phyloP scores from a whole-genome alignment of 169 alveolate genomes.

The Cryptosporidium viatorum region DNA sequence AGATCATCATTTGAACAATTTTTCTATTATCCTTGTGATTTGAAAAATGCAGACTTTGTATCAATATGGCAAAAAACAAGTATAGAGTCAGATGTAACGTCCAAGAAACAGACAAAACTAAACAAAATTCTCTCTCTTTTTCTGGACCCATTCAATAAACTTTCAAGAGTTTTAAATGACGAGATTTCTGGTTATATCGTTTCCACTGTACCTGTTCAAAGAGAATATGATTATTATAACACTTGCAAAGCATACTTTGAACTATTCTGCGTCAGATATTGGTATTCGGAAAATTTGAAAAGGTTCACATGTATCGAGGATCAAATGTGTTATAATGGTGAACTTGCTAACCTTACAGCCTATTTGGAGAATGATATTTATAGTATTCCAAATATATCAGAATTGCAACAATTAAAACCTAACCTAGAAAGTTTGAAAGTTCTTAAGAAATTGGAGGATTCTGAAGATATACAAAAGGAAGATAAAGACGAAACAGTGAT shows the following conservation, averaged over 20 bases:
- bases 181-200: slow-evolving; percentile 35
- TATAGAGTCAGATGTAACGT: neutral
- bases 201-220: slow-evolving; percentile 10
- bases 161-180: slow-evolving; percentile 19
- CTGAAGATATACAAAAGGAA: neutral
- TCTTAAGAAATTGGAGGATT: neutral
- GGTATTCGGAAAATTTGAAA: slow-evolving; percentile 41
- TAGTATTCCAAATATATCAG: slow-evolving; percentile 13
- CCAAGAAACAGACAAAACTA: neutral
- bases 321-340: neutral
- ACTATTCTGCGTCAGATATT: slow-evolving; percentile 58
- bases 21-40: slow-evolving; percentile 10
- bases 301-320: slow-evolving; percentile 55
- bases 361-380: slow-evolving; percentile 43
- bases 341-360: slow-evolving; percentile 3
- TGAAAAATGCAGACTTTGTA: slow-evolving; percentile 37
- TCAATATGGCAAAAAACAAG: slow-evolving; percentile 24
- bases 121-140: neutral
- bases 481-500: neutral
- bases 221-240: neutral
- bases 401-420: slow-evolving; percentile 34
- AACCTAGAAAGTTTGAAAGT: neutral
- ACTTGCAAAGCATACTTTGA: slow-evolving; percentile 49
- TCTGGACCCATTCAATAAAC: slow-evolving; percentile 32
- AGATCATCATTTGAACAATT: slow-evolving; percentile 15